phyloP scores from a whole-genome alignment of 768 basidiomycete genomes.

The Trametes cinnabarina region DNA sequence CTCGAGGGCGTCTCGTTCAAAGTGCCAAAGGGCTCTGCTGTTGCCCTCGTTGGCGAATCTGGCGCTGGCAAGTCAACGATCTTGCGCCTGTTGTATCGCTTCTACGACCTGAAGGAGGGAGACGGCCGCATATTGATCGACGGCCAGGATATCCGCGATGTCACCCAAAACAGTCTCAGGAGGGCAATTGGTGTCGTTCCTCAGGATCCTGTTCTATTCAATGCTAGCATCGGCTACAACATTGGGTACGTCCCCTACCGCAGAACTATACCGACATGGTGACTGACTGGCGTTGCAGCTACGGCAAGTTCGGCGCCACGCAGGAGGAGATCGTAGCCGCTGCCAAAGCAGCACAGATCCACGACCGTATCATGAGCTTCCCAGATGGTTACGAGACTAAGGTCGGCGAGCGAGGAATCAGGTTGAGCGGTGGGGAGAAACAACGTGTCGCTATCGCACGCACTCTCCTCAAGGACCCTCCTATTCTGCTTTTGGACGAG shows the following conservation, averaged over 20 bases:
- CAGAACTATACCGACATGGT: background rate
- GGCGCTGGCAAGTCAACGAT: slow-evolving; percentile 84
- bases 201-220: slow-evolving; percentile 77
- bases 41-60: slow-evolving; percentile 85
- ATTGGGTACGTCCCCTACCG: slow-evolving; percentile 49
- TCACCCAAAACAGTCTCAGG: slow-evolving; percentile 79
- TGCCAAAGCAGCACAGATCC: slow-evolving; percentile 82
- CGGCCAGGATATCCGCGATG: slow-evolving; percentile 81
- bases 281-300: slow-evolving; percentile 37
- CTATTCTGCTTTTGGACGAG: slow-evolving; percentile 75
- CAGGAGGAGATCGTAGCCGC: slow-evolving; percentile 76
- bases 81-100: slow-evolving; percentile 83
- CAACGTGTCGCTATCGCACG: slow-evolving; percentile 87
- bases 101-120: slow-evolving; percentile 85
- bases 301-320: slow-evolving; percentile 72
- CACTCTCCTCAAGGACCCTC: slow-evolving; percentile 83
- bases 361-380: slow-evolving; percentile 81
- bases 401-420: slow-evolving; percentile 86
- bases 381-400: slow-evolving; percentile 85
- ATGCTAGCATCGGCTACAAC: slow-evolving; percentile 68
- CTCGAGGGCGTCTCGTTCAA: slow-evolving; percentile 82
- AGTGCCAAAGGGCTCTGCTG: slow-evolving; percentile 81
- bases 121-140: slow-evolving; percentile 81
- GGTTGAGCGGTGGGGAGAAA: slow-evolving; percentile 86
- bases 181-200: slow-evolving; percentile 88